Base-by-base conservation (phyloP, 768 basidiomycete genomes). In the Kwoniella newhampshirensis region DNA sequence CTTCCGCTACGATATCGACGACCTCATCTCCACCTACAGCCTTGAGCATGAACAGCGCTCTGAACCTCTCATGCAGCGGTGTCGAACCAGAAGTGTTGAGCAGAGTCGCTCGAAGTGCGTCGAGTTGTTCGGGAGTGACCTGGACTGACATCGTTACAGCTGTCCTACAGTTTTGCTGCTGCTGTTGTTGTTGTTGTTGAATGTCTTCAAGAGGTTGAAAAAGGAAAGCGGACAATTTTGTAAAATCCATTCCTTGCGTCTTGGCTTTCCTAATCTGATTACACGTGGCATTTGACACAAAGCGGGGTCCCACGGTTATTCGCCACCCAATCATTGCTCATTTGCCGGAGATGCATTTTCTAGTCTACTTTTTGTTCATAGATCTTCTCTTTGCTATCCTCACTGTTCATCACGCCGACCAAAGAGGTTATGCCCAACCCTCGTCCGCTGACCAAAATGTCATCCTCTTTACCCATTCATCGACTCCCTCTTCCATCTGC, bases 1-100 rank as follows among this genome's bases (percentile, higher is more conserved):
- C 92, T 80, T 87, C 85, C 13, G 88, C 84, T 68, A 98, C 91
- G 73, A 93, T 87, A 49, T 81, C 73, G 25, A 97, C 85, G 5
- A 91, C 89, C 23, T 74, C 64, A 64, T 87, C 82, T 53, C 90
- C 86, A 15, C 75, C 79, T 41, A 96, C 77, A 0, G 88, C 83
- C 75, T 94, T 97, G 49, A 99, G 80, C 11, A 93, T 88, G 75
- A 99, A 99, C 7, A 99, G 79, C 0, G 93, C 87, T 26, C 94
- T 80, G 71, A 96, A 99, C 51, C 94, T 80, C 67, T 86, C 85
- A 69, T 93, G 91, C 15, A 99, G 82, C 0, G 88, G 84, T 1
- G 86, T 83, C 51, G 82, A 80, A 54, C 87, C 85, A 0, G 84
- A 80, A 30, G 75, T 80, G 75, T 96, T 94, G 76, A 96, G 85